Conservation (phyloP, 2,329 filamentous ascomycete species). For the Dothistroma pini region DNA sequence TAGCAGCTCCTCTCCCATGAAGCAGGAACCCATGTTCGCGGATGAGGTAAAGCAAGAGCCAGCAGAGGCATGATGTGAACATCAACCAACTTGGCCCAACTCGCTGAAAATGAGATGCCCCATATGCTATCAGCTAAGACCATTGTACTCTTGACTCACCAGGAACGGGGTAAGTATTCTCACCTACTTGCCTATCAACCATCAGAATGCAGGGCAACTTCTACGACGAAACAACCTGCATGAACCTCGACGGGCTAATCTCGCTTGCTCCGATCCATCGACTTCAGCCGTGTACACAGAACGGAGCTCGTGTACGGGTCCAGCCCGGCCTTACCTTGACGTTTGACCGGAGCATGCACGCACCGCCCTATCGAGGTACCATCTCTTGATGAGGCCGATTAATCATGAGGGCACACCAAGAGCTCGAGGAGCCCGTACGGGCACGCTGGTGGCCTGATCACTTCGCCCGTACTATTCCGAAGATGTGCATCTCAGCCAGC, state of each 20-base stretch:
- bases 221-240: not conserved
- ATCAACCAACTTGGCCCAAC: not conserved
- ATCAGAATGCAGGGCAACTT: not conserved
- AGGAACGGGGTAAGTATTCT: not conserved
- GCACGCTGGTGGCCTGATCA: too few relatives aligned
- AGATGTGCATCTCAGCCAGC: not conserved
- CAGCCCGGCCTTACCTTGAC: too few relatives aligned
- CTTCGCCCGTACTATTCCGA: not conserved
- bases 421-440: too few relatives aligned
- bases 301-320: too few relatives aligned
- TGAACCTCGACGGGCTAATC: not conserved
- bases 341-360: too few relatives aligned
- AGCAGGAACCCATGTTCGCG: constrained; percentile 20
- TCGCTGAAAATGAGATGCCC: not conserved
- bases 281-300: too few relatives aligned
- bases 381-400: too few relatives aligned
- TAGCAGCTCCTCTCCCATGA: constrained; percentile 4
- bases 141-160: not conserved
- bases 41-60: constrained; percentile 27
- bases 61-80: constrained; percentile 14
- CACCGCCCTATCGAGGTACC: too few relatives aligned
- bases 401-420: too few relatives aligned
- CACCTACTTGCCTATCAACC: not conserved
- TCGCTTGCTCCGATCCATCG: not conserved
- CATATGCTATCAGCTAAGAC: not conserved